Evolutionary conservation across 2,329 filamentous ascomycete genomes (phyloP).

Genomic region (Exutisphaerella laricina): DNA sequence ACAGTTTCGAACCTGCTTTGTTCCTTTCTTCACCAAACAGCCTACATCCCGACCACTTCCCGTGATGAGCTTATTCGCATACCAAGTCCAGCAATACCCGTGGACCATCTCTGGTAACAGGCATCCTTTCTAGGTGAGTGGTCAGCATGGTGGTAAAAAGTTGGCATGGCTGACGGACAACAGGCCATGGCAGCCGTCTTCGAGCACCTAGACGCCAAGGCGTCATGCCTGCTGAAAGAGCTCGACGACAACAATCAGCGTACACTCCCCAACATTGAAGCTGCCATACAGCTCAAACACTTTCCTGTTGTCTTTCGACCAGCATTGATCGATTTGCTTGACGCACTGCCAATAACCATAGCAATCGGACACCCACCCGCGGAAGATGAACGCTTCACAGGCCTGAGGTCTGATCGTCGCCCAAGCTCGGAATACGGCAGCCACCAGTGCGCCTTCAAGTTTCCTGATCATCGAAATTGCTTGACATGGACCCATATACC

Average conservation of each 20-base stretch:
- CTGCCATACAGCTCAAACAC: conserved; percentile 12
- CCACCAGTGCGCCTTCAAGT: conserved; percentile 12
- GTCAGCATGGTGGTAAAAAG: not conserved
- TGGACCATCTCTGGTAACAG: conserved; percentile 5
- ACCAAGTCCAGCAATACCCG: conserved; percentile 4
- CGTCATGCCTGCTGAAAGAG: conserved; percentile 12
- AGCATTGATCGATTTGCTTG: conserved; percentile 11
- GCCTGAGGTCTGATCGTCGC: conserved; percentile 7
- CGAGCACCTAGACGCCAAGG: conserved; percentile 17
- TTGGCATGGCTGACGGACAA: not conserved
- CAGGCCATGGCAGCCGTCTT: conserved; percentile 14
- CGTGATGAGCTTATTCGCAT: conserved; percentile 6
- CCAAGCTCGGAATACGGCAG: conserved; percentile 11
- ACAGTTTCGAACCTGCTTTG: not conserved
- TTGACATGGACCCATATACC: conserved; percentile 17
- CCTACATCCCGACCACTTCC: not conserved
- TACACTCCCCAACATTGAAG: conserved; percentile 8
- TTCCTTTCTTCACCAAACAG: not conserved
- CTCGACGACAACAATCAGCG: conserved; percentile 2
- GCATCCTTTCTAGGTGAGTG: conserved; percentile 3
- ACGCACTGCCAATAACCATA: conserved; percentile 12
- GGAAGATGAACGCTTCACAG: conserved; percentile 5
- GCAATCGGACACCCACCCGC: conserved; percentile 1
- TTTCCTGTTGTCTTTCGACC: conserved; percentile 11
- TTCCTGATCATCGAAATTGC: conserved; percentile 8